phyloP scores from a whole-genome alignment of 495 filamentous ascomycete species.

The Talaromyces proteolyticus region DNA sequence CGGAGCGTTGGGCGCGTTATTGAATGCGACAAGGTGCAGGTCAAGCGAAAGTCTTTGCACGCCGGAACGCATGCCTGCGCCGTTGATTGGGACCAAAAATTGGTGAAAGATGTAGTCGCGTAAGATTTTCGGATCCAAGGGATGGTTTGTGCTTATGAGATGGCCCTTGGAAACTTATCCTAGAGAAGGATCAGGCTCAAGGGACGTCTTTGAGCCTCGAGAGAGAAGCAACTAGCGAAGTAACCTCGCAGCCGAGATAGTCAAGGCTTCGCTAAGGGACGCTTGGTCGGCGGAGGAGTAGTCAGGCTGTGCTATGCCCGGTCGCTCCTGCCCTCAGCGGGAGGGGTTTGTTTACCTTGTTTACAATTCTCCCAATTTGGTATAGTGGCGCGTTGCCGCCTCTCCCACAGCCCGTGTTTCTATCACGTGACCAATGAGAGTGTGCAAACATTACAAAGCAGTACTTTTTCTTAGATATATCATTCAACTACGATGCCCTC shows the following conservation, averaged over 20 bases:
- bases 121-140: neutral
- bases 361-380: conserved; percentile 8
- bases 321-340: neutral
- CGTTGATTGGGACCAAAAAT: conserved; percentile 1
- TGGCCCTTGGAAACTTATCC: neutral
- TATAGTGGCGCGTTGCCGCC: conserved; percentile 3
- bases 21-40: conserved; percentile 24
- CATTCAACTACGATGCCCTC: too few species aligned
- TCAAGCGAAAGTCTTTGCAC: conserved; percentile 15
- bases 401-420: too few species aligned
- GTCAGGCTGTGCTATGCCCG: neutral
- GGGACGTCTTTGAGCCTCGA: neutral
- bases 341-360: conserved; percentile 7
- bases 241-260: neutral
- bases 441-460: too few species aligned
- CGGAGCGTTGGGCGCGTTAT: conserved; percentile 19
- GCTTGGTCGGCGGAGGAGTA: neutral
- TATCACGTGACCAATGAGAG: conserved; percentile 1
- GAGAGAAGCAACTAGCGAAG: neutral
- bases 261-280: neutral
- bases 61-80: conserved; percentile 42
- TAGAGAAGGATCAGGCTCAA: neutral
- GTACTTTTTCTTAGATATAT: too few species aligned
- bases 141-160: neutral
- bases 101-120: neutral